Evolutionary conservation across 1,284 basidiomycete genomes (phyloP).

Genomic region (Tremellales sp.): DNA sequence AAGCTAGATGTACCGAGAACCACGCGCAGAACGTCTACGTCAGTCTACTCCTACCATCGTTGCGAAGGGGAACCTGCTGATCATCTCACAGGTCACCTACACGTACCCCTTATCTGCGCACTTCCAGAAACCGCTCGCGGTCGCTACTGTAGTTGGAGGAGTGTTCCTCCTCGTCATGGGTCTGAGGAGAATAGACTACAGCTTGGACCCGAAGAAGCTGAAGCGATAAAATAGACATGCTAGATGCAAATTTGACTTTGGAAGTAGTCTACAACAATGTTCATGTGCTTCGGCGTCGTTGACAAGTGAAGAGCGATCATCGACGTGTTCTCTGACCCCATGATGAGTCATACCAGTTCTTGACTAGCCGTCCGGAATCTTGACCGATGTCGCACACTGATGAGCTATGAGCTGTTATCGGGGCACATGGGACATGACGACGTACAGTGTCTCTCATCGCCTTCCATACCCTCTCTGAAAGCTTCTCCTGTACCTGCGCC

Average conservation of each 20-base stretch:
- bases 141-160: conserved; percentile 34
- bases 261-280: too few species aligned
- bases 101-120: conserved; percentile 69
- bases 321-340: conserved; percentile 14
- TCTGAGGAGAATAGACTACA: conserved; percentile 42
- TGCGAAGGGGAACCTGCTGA: conserved; percentile 1
- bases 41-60: conserved; percentile 5
- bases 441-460: conserved; percentile 79
- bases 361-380: conserved; percentile 68
- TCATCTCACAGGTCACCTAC: conserved; percentile 68
- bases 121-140: conserved; percentile 72
- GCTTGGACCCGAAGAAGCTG: conserved; percentile 34
- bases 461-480: conserved; percentile 83
- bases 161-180: conserved; percentile 42
- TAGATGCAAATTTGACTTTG: too few species aligned
- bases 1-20: conserved; percentile 69
- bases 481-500: conserved; percentile 55
- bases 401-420: conserved; percentile 2
- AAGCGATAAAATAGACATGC: too few species aligned
- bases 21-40: conserved; percentile 55
- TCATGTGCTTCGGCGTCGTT: too few species aligned
- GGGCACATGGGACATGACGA: conserved; percentile 15
- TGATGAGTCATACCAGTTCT: conserved; percentile 70
- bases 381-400: conserved; percentile 81
- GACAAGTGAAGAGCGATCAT: too few species aligned